Conservation (phyloP, 2,329 filamentous ascomycete species). For the Sporothrix globosa region DNA sequence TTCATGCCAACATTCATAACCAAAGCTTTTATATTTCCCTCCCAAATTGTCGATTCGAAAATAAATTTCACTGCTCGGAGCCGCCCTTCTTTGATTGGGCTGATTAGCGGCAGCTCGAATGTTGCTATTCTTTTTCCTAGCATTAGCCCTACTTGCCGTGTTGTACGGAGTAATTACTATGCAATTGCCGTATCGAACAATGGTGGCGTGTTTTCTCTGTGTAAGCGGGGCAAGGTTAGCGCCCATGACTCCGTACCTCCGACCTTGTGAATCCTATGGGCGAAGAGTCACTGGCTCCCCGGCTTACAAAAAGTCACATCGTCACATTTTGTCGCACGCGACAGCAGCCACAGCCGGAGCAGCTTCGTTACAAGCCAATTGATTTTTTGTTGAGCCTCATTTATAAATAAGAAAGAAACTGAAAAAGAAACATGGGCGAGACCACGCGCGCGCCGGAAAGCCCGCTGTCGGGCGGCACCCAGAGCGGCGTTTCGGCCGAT, state of each 20-base stretch:
- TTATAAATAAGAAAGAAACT: neutral
- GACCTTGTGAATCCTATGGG: neutral
- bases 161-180: neutral
- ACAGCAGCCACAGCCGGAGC: neutral
- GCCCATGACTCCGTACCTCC: neutral
- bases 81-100: neutral
- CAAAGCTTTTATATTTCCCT: neutral
- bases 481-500: neutral
- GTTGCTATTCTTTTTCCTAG: neutral
- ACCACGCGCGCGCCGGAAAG: slow-evolving; percentile 7
- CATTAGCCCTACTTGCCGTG: neutral
- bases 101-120: neutral
- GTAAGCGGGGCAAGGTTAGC: slow-evolving; percentile 7
- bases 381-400: slow-evolving; percentile 5
- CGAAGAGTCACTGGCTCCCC: neutral
- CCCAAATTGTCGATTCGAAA: neutral
- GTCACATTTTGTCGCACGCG: slow-evolving; percentile 3
- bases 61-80: neutral
- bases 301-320: neutral
- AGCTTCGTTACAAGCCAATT: neutral
- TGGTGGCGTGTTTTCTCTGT: neutral
- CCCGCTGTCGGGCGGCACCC: slow-evolving; percentile 16
- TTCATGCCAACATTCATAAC: neutral
- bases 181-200: neutral
- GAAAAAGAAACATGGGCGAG: neutral